Base-by-base conservation (phyloP, 805 yeast species). In the Barnettozyma pratensis region DNA sequence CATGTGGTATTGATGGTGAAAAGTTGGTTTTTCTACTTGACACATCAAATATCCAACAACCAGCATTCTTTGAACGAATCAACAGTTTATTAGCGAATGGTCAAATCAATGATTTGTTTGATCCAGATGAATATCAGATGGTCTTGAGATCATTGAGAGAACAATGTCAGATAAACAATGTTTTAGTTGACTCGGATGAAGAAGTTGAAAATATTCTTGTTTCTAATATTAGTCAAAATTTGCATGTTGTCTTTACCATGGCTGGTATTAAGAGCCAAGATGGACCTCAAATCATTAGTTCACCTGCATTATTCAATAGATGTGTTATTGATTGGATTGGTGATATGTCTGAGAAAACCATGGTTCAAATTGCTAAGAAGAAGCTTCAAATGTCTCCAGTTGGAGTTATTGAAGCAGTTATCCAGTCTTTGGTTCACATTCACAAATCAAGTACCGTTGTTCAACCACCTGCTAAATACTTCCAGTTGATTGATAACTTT, bases 311-410 rank as follows among this genome's bases (percentile, higher is more conserved):
- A 34, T 83, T 88, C 66, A 91, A 91, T 59, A 71, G 98, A 59
- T 91, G 97, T 70, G 95, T 88, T 2, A 66, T 92, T 37, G 80
- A 84, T 59, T 87, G 92, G 90, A 81, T 89, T 84, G 96, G 96
- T 5, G 80, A 80, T 46, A 91, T 97, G 97, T 72, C 83, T 0
- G 50, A 55, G 4, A 50, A 58, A 0, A 68, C 89, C 0, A 62
- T 83, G 43, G 46, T 52, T 6, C 78, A 79, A 44, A 79, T 89
- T 34, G 79, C 84, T 0, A 47, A 57, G 0, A 64, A 64, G 4
- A 54, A 73, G 40, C 60, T 81, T 1, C 65, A 65, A 37, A 47
- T 58, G 37, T 58, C 81, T 9, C 87, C 92, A 1, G 61, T 85
- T 12, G 85, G 82, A 47, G 61, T 66, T 3, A 56, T 79, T 29